Conservation (phyloP, 1,284 basidiomycete genomes). For the Cryptococcus hybrid region DNA sequence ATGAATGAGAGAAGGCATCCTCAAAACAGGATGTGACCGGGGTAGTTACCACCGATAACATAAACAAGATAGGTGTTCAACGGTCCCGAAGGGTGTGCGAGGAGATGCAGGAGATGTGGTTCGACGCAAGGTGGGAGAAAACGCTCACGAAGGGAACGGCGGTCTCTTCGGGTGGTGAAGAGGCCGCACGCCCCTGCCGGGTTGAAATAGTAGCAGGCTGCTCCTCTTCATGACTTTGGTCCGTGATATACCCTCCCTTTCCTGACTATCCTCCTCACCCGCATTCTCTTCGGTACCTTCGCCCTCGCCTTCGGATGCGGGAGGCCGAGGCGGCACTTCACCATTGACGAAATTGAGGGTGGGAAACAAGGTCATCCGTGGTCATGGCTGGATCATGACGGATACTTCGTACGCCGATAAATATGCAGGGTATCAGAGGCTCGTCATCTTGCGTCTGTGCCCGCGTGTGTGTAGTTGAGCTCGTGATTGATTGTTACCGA, state of each 20-base stretch:
- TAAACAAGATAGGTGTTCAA: slow-evolving; percentile 47
- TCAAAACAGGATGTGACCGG: slow-evolving; percentile 76
- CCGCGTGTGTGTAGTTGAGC: background rate
- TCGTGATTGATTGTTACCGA: no score
- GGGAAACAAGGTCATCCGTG: slow-evolving; percentile 37
- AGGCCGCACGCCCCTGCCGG: background rate
- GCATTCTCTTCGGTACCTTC: background rate
- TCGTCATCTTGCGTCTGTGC: slow-evolving; percentile 2
- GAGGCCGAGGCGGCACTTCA: slow-evolving; percentile 17
- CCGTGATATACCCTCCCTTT: background rate
- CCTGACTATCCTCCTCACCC: background rate
- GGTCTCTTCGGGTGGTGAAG: background rate
- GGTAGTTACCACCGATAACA: slow-evolving; percentile 73
- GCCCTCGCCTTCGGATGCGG: background rate
- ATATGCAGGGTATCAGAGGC: slow-evolving; percentile 44
- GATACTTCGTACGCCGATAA: slow-evolving; percentile 46
- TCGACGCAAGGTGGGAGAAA: background rate
- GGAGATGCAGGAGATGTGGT: background rate
- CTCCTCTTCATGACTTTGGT: no score
- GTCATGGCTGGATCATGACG: slow-evolving; percentile 35
- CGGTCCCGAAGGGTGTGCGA: slow-evolving; percentile 9
- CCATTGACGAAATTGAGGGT: slow-evolving; percentile 38
- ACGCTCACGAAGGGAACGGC: background rate
- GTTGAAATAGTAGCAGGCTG: background rate
- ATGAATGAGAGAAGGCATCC: slow-evolving; percentile 64